Conservation (phyloP, 2,329 filamentous ascomycete species). For the Fusarium avenaceum region DNA sequence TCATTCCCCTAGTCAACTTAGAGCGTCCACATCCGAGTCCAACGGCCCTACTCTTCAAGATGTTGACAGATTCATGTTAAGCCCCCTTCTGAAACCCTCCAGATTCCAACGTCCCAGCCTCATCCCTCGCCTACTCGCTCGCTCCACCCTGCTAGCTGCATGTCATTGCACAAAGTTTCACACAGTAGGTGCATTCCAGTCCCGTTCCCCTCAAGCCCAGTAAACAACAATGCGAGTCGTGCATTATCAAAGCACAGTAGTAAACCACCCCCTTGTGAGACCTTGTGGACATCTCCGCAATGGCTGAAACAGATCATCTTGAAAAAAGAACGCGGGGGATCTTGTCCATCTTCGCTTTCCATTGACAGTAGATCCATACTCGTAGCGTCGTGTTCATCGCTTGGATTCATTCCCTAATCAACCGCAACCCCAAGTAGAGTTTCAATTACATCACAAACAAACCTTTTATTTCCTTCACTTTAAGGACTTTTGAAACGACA, state of each 20-base stretch:
- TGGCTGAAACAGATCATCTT: constrained; percentile 29
- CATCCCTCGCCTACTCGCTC: neutral
- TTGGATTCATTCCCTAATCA: constrained; percentile 8
- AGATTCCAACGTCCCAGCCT: constrained; percentile 29
- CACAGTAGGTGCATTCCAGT: constrained; percentile 22
- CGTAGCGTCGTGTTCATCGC: neutral
- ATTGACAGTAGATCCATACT: neutral
- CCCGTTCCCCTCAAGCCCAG: neutral
- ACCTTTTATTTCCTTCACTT: neutral
- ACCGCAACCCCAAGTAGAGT: neutral
- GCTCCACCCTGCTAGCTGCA: constrained; percentile 20
- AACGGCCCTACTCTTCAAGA: neutral
- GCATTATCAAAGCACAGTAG: neutral
- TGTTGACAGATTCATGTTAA: neutral
- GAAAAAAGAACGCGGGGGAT: neutral
- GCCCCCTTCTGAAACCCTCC: constrained; percentile 26
- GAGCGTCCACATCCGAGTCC: neutral
- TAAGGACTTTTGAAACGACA: constrained; percentile 33
- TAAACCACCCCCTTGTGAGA: neutral
- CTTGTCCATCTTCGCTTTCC: neutral
- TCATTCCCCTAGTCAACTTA: neutral
- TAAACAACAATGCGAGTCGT: constrained; percentile 13
- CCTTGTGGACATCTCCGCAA: neutral
- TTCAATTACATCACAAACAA: constrained; percentile 32
- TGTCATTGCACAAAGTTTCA: constrained; percentile 36